Evolutionary conservation across 306 rosid species (phyloP).

Genomic region (Prunus mume): DNA sequence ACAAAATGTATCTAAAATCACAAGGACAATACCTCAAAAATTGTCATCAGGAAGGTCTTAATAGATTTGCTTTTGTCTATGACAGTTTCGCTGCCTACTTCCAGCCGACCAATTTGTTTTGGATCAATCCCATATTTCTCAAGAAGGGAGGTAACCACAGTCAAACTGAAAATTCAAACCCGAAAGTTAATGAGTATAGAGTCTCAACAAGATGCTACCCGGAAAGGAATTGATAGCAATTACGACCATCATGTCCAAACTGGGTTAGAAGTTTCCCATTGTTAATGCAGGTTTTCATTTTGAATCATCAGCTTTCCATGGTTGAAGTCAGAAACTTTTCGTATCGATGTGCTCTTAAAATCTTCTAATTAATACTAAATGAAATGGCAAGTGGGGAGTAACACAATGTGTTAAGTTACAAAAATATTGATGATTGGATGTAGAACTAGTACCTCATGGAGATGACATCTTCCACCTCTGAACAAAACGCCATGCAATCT

Average conservation of each 20-base stretch:
- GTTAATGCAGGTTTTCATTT: neutral
- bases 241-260: neutral
- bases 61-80: constrained; percentile 99
- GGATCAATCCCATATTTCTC: constrained; percentile 83
- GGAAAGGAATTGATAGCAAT: neutral
- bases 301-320: constrained; percentile 4
- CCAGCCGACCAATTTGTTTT: constrained; percentile 95
- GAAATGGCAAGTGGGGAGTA: neutral
- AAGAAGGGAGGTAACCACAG: constrained; percentile 81
- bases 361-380: neutral
- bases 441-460: constrained; percentile 76
- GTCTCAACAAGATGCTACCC: constrained; percentile 1
- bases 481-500: constrained; percentile 95
- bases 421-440: constrained; percentile 5
- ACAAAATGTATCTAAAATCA: constrained; percentile 1
- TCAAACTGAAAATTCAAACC: constrained; percentile 70
- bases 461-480: constrained; percentile 94
- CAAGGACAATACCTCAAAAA: constrained; percentile 72
- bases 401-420: neutral
- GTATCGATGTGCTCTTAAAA: constrained; percentile 5
- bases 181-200: constrained; percentile 25
- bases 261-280: neutral
- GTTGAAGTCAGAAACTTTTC: neutral
- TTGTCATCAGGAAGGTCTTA: constrained; percentile 95
- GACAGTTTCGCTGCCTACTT: constrained; percentile 98